Conservation (phyloP, 306 rosid genomes). For the Clitoria ternatea region DNA sequence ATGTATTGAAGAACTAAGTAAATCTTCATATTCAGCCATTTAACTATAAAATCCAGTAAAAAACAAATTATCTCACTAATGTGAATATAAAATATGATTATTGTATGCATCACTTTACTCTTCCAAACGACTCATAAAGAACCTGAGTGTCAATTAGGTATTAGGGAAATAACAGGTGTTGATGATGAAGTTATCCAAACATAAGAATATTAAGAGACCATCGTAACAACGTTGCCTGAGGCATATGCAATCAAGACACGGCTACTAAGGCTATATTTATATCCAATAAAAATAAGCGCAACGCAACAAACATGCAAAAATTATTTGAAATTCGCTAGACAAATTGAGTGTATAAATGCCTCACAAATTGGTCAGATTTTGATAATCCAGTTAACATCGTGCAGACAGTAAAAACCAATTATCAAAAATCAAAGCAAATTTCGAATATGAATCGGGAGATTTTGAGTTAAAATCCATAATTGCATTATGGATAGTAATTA, state of each 20-base stretch:
- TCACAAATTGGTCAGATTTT: neutral
- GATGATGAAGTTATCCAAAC: neutral
- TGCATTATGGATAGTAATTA: neutral
- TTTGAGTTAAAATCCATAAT: neutral
- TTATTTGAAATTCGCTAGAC: neutral
- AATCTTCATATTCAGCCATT: neutral
- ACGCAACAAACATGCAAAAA: neutral
- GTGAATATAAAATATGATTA: neutral
- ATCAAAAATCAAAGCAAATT: neutral
- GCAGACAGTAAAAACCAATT: neutral
- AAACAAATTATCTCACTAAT: neutral
- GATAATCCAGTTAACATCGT: neutral
- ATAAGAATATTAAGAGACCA: neutral
- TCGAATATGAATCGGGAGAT: neutral
- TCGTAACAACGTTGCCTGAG: neutral
- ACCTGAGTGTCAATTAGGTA: neutral
- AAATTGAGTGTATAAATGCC: neutral
- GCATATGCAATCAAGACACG: neutral
- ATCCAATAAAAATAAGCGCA: neutral
- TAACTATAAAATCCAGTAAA: neutral
- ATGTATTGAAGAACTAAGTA: neutral
- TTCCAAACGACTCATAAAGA: neutral
- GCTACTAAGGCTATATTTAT: neutral
- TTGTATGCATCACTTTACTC: neutral
- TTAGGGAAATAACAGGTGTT: neutral